Base-by-base conservation (phyloP, 106 monocot genomes). In the Apostasia shenzhenica region DNA sequence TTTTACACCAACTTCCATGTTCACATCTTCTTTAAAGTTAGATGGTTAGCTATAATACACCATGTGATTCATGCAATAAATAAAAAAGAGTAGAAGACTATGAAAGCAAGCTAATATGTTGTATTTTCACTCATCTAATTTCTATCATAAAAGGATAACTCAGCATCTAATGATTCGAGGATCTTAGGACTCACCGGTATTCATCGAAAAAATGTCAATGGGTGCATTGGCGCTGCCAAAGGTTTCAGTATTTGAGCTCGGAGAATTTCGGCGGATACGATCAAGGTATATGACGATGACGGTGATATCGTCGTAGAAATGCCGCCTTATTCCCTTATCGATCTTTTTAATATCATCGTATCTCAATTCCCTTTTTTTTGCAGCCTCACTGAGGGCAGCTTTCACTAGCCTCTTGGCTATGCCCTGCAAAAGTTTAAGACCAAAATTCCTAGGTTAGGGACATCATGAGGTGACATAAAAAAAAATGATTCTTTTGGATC, bases 321-420 rank as follows among this genome's bases (percentile, higher is more conserved):
- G 77, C 55, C 77, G 70, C 12, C 77, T 54, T 8, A 57, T 55
- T n/a, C 77, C 77, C 11, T 48, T 45, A 11, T 70, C 63, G 14
- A 70, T 70, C 64, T 65, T 77, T 47, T 57, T 77, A 48, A 77
- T 77, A 41, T 77, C 77, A 9, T 63, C 55, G 9, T 77, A 77
- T 59, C 65, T 77, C 70, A 77, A 70, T 54, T 77, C 70, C 48
- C 65, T 55, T 48, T 77, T 77, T 64, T 68, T 77, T 37, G 77
- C 77, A 57, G 77, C 77, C 70, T 47, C 70, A n/a, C 39, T 65
- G 37, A 77, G 63, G 45, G 77, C 77, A 48, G 77, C 77, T 71
- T 63, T 77, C 70, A 71, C 77, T 38, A 77, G 50, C 63, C 70
- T 60, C 77, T 60, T 77, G 10, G 77, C 77, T 56, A 77, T 77